These are phyloP conservation scores for Boletus vinaceobasis DNA, from an alignment of 768 basidiomycete genomes.

Conservation along the genomic window DNA sequence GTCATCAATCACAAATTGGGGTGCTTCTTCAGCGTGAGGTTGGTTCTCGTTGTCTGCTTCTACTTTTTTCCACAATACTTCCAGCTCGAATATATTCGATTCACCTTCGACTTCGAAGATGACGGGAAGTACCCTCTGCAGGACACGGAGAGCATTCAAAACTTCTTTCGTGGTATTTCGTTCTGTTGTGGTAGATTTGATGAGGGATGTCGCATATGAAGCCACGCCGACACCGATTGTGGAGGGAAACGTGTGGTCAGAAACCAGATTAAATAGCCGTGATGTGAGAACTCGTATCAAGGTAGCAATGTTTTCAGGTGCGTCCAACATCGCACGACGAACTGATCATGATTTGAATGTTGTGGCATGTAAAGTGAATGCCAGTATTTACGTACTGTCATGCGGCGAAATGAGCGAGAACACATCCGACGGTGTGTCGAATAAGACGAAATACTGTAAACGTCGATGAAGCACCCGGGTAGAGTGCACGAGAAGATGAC, in stretches of 20 bases:
- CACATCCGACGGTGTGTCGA: slow-evolving; percentile 88
- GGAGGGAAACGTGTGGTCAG: slow-evolving; percentile 78
- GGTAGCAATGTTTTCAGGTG: slow-evolving; percentile 84
- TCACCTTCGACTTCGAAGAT: slow-evolving; percentile 79
- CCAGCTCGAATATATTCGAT: slow-evolving; percentile 67
- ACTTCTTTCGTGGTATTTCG: slow-evolving; percentile 80
- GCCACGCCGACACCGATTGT: slow-evolving; percentile 52
- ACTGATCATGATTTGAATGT: slow-evolving; percentile 44
- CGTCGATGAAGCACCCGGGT: not conserved
- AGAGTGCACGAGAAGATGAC: slow-evolving; percentile 16
- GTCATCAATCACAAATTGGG: slow-evolving; percentile 90
- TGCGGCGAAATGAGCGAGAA: slow-evolving; percentile 85
- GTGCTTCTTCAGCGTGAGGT: slow-evolving; percentile 22
- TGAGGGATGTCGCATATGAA: slow-evolving; percentile 67
- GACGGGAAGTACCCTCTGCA: slow-evolving; percentile 88
- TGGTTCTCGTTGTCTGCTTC: slow-evolving; percentile 41
- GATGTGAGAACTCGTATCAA: slow-evolving; percentile 69
- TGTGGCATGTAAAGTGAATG: not conserved
- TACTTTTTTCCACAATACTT: slow-evolving; percentile 78
- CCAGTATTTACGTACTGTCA: slow-evolving; percentile 57
- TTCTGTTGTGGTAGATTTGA: slow-evolving; percentile 53
- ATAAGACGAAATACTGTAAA: slow-evolving; percentile 72
- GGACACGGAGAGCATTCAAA: slow-evolving; percentile 86
- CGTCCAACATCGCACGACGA: slow-evolving; percentile 73
- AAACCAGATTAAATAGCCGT: slow-evolving; percentile 70